Conservation (phyloP, 345 rosid genomes). For the Euphorbia tirucalli region DNA sequence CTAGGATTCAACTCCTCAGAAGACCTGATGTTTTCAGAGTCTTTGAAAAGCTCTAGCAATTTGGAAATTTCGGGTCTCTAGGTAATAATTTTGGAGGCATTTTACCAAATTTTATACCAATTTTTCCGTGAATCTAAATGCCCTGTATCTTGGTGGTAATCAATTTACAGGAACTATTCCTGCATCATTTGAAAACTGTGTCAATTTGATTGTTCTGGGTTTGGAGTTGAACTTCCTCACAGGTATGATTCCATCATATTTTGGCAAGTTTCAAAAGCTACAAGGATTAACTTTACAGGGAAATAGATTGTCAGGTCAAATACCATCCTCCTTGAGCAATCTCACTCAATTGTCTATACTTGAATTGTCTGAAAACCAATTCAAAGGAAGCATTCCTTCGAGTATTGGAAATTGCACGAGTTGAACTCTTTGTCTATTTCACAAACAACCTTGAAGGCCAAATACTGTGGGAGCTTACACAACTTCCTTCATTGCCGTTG, state of each 20-base stretch:
- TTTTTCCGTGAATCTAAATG: slow-evolving; percentile 15
- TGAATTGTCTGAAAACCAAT: neutral
- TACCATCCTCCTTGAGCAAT: slow-evolving; percentile 29
- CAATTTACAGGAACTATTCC: slow-evolving; percentile 20
- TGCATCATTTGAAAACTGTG: slow-evolving; percentile 2
- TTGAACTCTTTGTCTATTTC: neutral
- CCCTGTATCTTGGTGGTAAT: slow-evolving; percentile 8
- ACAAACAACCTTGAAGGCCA: slow-evolving; percentile 26
- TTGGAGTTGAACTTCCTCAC: slow-evolving; percentile 6
- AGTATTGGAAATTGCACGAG: slow-evolving; percentile 8
- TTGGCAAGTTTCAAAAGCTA: slow-evolving; percentile 22
- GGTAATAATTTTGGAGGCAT: slow-evolving; percentile 18
- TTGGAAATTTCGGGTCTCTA: neutral
- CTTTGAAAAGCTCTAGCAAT: slow-evolving; percentile 19
- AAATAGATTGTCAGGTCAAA: slow-evolving; percentile 8
- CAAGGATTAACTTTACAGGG: neutral
- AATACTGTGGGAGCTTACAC: slow-evolving; percentile 16
- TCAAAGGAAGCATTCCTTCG: slow-evolving; percentile 23
- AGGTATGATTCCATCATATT: slow-evolving; percentile 14
- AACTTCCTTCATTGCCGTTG: slow-evolving; percentile 17
- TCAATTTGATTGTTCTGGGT: slow-evolving; percentile 15
- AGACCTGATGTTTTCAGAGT: slow-evolving; percentile 7
- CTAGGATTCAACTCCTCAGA: slow-evolving; percentile 9
- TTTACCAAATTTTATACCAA: slow-evolving; percentile 22
- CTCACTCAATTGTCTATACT: neutral